Evolutionary conservation across 345 rosid species (phyloP), one percentile per base, ranked within the genome.

Genomic region (Camelina laxa): DNA sequence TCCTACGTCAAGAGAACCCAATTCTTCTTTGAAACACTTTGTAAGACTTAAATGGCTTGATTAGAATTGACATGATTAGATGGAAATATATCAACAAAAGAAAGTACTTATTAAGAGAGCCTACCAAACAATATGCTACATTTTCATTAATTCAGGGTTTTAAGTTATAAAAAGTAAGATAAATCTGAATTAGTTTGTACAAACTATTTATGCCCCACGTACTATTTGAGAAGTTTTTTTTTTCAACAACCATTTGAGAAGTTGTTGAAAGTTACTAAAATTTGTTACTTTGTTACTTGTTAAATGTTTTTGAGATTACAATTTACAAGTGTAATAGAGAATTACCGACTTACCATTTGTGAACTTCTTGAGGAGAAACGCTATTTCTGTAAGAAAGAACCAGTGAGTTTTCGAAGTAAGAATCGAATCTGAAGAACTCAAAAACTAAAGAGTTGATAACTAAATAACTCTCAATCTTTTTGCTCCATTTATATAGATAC

Each of bases 331-430:
- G 56, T 57, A 51, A 16, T 50, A 24, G 36, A 60, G 19, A 22
- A 48, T 47, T 39, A 38, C 10, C 44, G 13, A 53, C 76, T 72
- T 72, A 72, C 76, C 76, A 72, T 53, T 54, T 39, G 61, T 24
- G 47, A 38, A 38, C 60, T 12, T 16, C 60, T 61, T 39, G 53
- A 53, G 36, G 49, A 49, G 47, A 48, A 61, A 35, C 49, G 27
- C 60, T 47, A n/a, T 59, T 7, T 45, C 45, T 31, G n/a, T 20
- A 16, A 22, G 1, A 56, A 21, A 17, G 5, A 51, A 16, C 20
- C 22, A 45, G 21, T 7, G 24, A 41, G 36, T 31, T 7, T 27
- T 54, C 10, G 10, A 44, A 33, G 5, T 33, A 45, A 4, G 45
- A 41, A 55, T 17, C 35, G 36, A 41, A 35, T 42, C 64, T 30